Percentiles rank a stretch among this genome's conserved stretches.
Conservation (phyloP, 2,329 filamentous ascomycete species). For the Ascochyta lentis region DNA sequence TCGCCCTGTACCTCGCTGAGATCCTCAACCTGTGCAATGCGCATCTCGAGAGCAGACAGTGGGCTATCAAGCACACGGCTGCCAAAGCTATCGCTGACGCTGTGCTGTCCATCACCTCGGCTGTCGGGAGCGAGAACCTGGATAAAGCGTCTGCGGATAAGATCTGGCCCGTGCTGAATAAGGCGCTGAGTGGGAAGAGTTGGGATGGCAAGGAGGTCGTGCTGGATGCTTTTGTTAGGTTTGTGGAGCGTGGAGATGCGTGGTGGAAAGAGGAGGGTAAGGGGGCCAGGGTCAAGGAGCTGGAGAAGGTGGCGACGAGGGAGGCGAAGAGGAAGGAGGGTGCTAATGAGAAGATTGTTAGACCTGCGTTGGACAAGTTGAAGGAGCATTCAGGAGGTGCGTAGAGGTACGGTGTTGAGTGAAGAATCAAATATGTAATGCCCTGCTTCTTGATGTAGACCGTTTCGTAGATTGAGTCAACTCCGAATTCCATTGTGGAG, state of each 20-base stretch:
- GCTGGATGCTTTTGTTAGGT: slow-evolving; percentile 77
- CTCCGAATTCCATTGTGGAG: no score
- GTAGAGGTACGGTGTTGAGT: not conserved
- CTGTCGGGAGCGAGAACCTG: slow-evolving; percentile 65
- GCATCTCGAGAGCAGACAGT: slow-evolving; percentile 80
- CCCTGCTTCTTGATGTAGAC: no score
- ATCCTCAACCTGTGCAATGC: slow-evolving; percentile 73
- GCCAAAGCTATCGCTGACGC: slow-evolving; percentile 81
- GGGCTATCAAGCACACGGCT: slow-evolving; percentile 88
- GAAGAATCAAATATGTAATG: no score
- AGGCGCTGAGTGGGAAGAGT: slow-evolving; percentile 83
- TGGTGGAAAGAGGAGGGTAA: slow-evolving; percentile 65
- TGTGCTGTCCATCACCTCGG: slow-evolving; percentile 66
- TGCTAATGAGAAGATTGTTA: slow-evolving; percentile 62
- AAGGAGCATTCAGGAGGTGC: slow-evolving; percentile 8
- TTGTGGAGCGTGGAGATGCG: slow-evolving; percentile 69
- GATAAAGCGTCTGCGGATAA: slow-evolving; percentile 64
- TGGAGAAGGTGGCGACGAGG: slow-evolving; percentile 72
- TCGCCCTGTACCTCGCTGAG: slow-evolving; percentile 83
- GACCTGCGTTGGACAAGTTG: slow-evolving; percentile 25
- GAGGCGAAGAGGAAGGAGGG: slow-evolving; percentile 93
- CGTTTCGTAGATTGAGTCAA: no score
- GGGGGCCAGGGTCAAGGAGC: slow-evolving; percentile 65
- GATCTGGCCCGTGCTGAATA: slow-evolving; percentile 86
- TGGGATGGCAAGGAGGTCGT: slow-evolving; percentile 92